Evolutionary conservation across 2,329 filamentous ascomycete species (phyloP).

Genomic region (Trichoderma sp.): DNA sequence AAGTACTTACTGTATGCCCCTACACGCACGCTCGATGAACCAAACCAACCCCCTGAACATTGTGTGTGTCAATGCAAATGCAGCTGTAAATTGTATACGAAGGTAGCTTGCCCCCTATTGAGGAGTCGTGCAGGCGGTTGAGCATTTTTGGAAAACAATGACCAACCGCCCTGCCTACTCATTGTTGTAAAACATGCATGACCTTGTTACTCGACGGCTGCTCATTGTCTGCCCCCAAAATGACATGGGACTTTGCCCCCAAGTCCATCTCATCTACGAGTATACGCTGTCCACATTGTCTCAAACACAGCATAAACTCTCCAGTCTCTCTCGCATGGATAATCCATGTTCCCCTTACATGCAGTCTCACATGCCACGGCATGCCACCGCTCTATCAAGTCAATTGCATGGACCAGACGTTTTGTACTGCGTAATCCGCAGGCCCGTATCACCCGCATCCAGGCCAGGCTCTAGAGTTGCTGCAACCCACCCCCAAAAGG

Average conservation of each 20-base stretch:
- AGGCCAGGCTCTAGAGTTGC: not conserved
- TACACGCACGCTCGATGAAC: not conserved
- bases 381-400: not conserved
- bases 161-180: not conserved
- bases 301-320: not conserved
- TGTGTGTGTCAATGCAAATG: not conserved
- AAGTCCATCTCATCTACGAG: too few relatives aligned
- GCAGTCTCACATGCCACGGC: slow-evolving; percentile 13
- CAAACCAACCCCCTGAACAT: not conserved
- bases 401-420: not conserved
- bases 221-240: not conserved
- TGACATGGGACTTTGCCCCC: not conserved
- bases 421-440: not conserved
- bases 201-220: not conserved
- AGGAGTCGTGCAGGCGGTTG: not conserved
- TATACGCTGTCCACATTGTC: not conserved
- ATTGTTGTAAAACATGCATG: not conserved
- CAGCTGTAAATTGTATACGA: not conserved
- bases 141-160: not conserved
- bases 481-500: not conserved
- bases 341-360: not conserved
- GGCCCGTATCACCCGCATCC: not conserved
- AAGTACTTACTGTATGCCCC: not conserved
- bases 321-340: not conserved
- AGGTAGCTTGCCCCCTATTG: not conserved